Base-by-base conservation (phyloP, 164 flowering plant species). In the Stephania cephalantha region DNA sequence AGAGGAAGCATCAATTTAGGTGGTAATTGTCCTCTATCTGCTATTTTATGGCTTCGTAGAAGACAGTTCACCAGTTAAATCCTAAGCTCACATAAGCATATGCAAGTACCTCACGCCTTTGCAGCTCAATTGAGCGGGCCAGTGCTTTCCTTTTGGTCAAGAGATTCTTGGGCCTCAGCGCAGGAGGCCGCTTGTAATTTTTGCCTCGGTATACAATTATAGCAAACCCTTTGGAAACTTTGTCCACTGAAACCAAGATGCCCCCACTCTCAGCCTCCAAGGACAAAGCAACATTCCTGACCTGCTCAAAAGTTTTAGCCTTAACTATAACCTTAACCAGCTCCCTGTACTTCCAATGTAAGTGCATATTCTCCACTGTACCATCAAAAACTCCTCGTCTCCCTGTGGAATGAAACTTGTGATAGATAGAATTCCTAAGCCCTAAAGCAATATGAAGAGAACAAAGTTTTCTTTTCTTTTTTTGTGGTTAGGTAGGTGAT, bases 221-320 rank as follows among this genome's bases (percentile, higher is more conserved):
- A 42, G 95, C 98, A 82, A 85, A 95, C 13, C 92, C 97, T 84
- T 92, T 92, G 71, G 97, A 91, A 61, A 92, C 73, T 85, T 85
- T 91, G 84, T 95, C 99, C 1, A 95, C 95, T 5, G 98, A 91
- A 77, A 95, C 93, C 83, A 95, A 81, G 20, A 93, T 81, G 55
- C 99, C 99, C 15, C 98, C 94, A 79, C 99, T 95, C 85, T 95
- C 99, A 46, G 95, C 87, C 82, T 93, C 99, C 76, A 95, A 90
- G 0, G 97, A 79, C 71, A 92, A 72, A 12, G 97, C 99, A 80
- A 90, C 73, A 13, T 83, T 85, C 79, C 86, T 90, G 15, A 91
- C 99, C 70, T 87, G 86, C 48, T 89, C 92, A 81, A 95, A 88
- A 72, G 76, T 82, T 78, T 84, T 90, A 66, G 88, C 94, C 73